phyloP scores from a whole-genome alignment of 2,329 filamentous ascomycete species.

The Phyllosticta citrichinensis region DNA sequence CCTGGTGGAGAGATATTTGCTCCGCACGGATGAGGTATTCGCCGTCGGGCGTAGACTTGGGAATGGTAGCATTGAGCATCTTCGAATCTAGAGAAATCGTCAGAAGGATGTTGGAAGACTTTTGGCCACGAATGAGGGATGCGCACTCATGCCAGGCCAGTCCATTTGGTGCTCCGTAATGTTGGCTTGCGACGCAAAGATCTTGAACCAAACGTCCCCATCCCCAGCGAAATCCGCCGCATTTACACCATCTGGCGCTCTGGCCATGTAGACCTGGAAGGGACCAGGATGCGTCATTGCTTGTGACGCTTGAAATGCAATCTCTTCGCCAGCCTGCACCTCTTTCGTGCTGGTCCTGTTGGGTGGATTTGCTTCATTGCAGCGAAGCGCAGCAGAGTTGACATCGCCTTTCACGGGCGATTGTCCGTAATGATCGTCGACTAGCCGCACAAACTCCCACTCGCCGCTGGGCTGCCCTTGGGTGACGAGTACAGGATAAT shows the following conservation, averaged over 20 bases:
- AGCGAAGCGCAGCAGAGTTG: constrained; percentile 1
- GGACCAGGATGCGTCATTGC: not conserved
- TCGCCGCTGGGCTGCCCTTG: not conserved
- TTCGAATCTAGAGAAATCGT: not conserved
- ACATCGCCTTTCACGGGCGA: not conserved
- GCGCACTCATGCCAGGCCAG: constrained; percentile 19
- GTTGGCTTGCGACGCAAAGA: constrained; percentile 19
- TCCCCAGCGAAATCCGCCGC: constrained; percentile 22
- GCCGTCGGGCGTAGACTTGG: not conserved
- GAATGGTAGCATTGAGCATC: not conserved
- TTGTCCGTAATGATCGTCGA: not conserved
- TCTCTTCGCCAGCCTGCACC: not conserved
- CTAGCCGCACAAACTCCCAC: not conserved
- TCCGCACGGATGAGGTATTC: constrained; percentile 7
- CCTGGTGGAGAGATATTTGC: constrained; percentile 6
- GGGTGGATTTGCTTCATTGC: constrained; percentile 1
- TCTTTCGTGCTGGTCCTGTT: constrained; percentile 1
- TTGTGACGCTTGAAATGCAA: not conserved
- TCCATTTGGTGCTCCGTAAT: constrained; percentile 16
- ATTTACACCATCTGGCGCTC: constrained; percentile 19
- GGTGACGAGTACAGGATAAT: not conserved
- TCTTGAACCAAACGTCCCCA: constrained; percentile 29
- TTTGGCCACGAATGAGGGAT: not conserved
- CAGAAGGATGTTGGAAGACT: no score
- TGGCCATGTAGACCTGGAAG: constrained; percentile 8